Evolutionary conservation across 2,329 filamentous ascomycete species (phyloP).

Genomic region (Aureobasidium namibiae): DNA sequence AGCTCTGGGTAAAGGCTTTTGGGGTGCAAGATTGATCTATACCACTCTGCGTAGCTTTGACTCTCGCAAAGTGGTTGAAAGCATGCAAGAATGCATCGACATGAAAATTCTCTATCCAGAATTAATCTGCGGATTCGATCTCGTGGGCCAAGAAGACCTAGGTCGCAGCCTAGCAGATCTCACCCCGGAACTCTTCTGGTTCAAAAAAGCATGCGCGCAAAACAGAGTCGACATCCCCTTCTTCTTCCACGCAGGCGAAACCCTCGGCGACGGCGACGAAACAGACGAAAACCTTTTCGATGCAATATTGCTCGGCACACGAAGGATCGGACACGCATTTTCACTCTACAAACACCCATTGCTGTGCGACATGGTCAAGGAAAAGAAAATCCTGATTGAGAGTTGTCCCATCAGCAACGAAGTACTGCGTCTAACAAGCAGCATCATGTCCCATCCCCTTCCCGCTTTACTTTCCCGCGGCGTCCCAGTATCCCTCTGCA

Average conservation of each 20-base stretch:
- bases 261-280: constrained; percentile 65
- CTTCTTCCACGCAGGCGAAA: constrained; percentile 93
- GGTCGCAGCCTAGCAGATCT: constrained; percentile 69
- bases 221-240: constrained; percentile 79
- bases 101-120: constrained; percentile 73
- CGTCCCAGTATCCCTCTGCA: constrained; percentile 74
- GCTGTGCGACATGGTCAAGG: constrained; percentile 78
- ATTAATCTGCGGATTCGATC: constrained; percentile 76
- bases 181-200: constrained; percentile 85
- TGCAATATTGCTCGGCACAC: constrained; percentile 74
- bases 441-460: constrained; percentile 69
- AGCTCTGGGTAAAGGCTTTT: constrained; percentile 64
- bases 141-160: constrained; percentile 79
- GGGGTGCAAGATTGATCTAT: constrained; percentile 81
- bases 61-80: constrained; percentile 60
- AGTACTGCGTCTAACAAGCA: constrained; percentile 68
- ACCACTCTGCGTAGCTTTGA: constrained; percentile 59
- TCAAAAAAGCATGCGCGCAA: constrained; percentile 73
- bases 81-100: constrained; percentile 81
- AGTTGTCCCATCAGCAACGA: constrained; percentile 89
- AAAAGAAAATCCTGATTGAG: constrained; percentile 81
- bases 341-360: constrained; percentile 87
- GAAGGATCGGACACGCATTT: constrained; percentile 84
- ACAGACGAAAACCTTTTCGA: constrained; percentile 85
- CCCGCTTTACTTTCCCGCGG: constrained; percentile 79